phyloP scores from a whole-genome alignment of 371 early-diverging fungal genomes.

The Apophysomyces trapeziformis region DNA sequence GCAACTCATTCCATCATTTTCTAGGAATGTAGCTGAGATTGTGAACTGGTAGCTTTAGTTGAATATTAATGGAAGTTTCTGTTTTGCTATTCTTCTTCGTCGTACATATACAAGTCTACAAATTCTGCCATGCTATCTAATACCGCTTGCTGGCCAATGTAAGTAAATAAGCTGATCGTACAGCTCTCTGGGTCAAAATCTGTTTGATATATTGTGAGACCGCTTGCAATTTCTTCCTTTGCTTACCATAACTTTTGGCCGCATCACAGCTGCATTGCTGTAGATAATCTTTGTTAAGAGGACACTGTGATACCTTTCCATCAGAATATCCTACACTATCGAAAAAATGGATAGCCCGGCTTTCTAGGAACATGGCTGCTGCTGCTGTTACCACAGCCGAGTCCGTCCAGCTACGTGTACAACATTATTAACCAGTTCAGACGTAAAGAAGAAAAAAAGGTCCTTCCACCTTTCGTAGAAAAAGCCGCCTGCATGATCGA shows the following conservation, averaged over 20 bases:
- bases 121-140: slow-evolving; percentile 27
- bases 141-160: slow-evolving; percentile 15
- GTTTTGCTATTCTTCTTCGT: background rate
- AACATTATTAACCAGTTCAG: background rate
- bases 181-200: slow-evolving; percentile 34
- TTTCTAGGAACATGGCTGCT: slow-evolving; percentile 79
- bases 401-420: slow-evolving; percentile 54
- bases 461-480: slow-evolving; percentile 83
- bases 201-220: background rate
- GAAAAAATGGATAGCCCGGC: slow-evolving; percentile 86
- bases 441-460: background rate
- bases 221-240: background rate
- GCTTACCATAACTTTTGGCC: slow-evolving; percentile 31
- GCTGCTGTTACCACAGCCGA: slow-evolving; percentile 78
- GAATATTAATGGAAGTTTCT: background rate
- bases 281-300: slow-evolving; percentile 22
- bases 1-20: background rate
- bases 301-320: slow-evolving; percentile 48
- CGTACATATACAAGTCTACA: slow-evolving; percentile 9
- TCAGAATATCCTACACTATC: slow-evolving; percentile 82
- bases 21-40: slow-evolving; percentile 8
- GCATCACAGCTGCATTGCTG: slow-evolving; percentile 40
- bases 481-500: slow-evolving; percentile 88
- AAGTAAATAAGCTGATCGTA: slow-evolving; percentile 25
- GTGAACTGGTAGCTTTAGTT: background rate